These are phyloP conservation scores for Coemansia erecta DNA, from an alignment of 192 early-diverging fungal species.

Conservation along the genomic window DNA sequence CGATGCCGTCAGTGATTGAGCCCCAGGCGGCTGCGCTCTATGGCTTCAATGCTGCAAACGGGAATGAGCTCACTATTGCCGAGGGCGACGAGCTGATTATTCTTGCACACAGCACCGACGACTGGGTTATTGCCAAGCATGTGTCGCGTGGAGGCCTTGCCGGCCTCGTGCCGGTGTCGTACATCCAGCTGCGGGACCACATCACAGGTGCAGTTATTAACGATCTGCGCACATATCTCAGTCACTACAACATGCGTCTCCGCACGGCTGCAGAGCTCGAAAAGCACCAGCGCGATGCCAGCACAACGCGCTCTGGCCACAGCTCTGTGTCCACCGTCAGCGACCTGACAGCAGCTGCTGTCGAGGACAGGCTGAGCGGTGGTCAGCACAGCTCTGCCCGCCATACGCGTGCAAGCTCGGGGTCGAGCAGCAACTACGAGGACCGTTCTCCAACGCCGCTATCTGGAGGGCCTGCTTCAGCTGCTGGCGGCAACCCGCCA, in stretches of 20 bases:
- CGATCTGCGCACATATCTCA: slow-evolving; percentile 62
- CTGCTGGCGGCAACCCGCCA: slow-evolving; percentile 12
- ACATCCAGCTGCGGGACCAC: slow-evolving; percentile 72
- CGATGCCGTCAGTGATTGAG: slow-evolving; percentile 27
- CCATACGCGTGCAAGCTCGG: slow-evolving; percentile 6
- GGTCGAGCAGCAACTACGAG: slow-evolving; percentile 25
- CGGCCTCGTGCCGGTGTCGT: slow-evolving; percentile 73
- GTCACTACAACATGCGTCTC: slow-evolving; percentile 38
- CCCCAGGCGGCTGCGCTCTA: slow-evolving; percentile 72
- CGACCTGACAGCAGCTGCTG: slow-evolving; percentile 11
- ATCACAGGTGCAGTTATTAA: slow-evolving; percentile 61
- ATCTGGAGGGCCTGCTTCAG: slow-evolving; percentile 4
- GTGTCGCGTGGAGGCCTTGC: slow-evolving; percentile 61
- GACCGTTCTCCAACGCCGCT: slow-evolving; percentile 33
- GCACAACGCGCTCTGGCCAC: slow-evolving; percentile 26
- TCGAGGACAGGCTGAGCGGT: not conserved
- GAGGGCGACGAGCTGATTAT: slow-evolving; percentile 71
- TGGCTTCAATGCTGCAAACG: slow-evolving; percentile 69
- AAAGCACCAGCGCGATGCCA: slow-evolving; percentile 55
- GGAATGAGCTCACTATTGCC: slow-evolving; percentile 69
- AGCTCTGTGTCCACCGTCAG: slow-evolving; percentile 36
- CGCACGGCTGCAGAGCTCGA: slow-evolving; percentile 58
- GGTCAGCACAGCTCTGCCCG: slow-evolving; percentile 2
- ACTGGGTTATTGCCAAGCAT: slow-evolving; percentile 79
- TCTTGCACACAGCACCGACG: slow-evolving; percentile 74